Conservation (phyloP, 768 basidiomycete genomes). For the Austroboletus eburneus region DNA sequence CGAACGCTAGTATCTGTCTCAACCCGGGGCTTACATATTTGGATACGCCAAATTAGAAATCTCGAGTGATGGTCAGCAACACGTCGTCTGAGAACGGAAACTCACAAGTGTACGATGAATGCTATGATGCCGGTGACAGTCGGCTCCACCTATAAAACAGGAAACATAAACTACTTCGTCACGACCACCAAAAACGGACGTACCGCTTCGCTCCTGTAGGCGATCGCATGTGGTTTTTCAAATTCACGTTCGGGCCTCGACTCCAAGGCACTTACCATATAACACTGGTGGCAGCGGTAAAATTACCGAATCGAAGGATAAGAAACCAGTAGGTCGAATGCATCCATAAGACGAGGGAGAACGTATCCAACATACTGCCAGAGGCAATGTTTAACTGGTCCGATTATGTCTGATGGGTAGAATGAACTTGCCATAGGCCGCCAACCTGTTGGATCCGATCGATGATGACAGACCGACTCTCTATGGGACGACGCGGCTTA, state of each 20-base stretch:
- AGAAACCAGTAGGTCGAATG: not conserved
- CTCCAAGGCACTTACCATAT: not conserved
- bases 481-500: not conserved
- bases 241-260: too few relatives aligned
- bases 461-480: not conserved
- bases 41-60: conserved; percentile 4
- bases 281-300: not conserved
- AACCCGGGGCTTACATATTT: not conserved
- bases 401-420: not conserved
- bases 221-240: not conserved
- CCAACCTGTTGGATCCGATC: not conserved
- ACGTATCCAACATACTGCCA: not conserved
- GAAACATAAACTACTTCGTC: not conserved
- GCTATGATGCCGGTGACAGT: conserved; percentile 1
- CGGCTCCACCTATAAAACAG: not conserved
- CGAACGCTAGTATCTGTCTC: not conserved
- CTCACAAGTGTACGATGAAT: conserved; percentile 2
- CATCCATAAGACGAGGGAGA: not conserved
- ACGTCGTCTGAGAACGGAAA: not conserved
- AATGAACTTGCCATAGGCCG: not conserved
- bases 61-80: not conserved
- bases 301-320: not conserved
- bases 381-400: not conserved
- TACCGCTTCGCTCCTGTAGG: not conserved
- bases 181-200: not conserved